Percentiles rank a stretch among this genome's conserved stretches.
phyloP scores from a whole-genome alignment of 176 grass and related monocot species.

The Ensete glaucum region DNA sequence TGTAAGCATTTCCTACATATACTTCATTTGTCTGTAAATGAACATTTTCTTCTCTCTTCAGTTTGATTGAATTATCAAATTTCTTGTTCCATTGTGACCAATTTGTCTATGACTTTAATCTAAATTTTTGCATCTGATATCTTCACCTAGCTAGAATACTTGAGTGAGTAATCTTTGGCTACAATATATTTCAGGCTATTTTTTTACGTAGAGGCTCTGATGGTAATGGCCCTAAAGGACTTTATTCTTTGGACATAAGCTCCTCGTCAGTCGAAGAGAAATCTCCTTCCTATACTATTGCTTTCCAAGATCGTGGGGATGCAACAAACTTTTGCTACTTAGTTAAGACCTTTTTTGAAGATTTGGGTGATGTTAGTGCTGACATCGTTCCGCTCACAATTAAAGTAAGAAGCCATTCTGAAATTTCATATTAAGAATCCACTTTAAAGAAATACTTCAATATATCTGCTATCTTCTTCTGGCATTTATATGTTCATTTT shows the following conservation, averaged over 20 bases:
- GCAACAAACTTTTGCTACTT: constrained; percentile 34
- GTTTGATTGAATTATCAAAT: not conserved
- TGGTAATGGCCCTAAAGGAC: constrained; percentile 16
- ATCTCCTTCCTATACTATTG: constrained; percentile 27
- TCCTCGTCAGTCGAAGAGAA: constrained; percentile 19
- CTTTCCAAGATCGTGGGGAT: constrained; percentile 32
- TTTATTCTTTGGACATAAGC: constrained; percentile 34
- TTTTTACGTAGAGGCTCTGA: constrained; percentile 22
- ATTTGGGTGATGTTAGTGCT: constrained; percentile 33
- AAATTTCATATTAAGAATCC: not conserved
- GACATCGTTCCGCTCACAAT: constrained; percentile 31
- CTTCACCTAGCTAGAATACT: not conserved
- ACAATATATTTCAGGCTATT: constrained; percentile 26
- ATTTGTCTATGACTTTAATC: not conserved
- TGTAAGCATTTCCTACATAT: constrained; percentile 22
- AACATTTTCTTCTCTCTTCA: not conserved
- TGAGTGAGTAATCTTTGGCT: not conserved
- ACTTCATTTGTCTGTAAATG: not conserved
- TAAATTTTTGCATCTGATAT: constrained; percentile 1
- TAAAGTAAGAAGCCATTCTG: constrained; percentile 18
- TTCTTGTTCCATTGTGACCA: not conserved
- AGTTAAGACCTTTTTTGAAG: constrained; percentile 37
- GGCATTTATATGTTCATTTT: not conserved
- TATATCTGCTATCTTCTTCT: not conserved
- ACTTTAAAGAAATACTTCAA: no score